Conservation (phyloP, 176 grass and related monocot species). For the Lolium multiflorum region DNA sequence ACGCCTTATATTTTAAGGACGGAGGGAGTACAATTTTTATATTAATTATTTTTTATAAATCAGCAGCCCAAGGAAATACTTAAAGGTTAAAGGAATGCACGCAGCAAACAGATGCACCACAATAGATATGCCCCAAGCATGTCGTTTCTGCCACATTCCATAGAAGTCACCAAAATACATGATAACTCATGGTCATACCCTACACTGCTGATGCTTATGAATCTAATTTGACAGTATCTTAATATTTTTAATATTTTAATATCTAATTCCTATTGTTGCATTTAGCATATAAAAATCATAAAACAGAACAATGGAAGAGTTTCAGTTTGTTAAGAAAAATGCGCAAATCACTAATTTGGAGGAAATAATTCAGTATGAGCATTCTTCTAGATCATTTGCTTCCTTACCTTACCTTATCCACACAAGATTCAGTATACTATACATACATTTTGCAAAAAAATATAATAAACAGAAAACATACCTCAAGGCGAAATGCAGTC, state of each 20-base stretch:
- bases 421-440: not conserved
- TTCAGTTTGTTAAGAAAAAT: not conserved
- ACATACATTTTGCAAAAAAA: not conserved
- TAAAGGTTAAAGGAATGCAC: not conserved
- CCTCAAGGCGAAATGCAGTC: slow-evolving; percentile 91
- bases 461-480: slow-evolving; percentile 33
- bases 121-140: not conserved
- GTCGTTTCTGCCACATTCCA: not conserved
- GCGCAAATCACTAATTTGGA: not conserved
- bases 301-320: not conserved
- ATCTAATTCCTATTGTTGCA: not conserved
- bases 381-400: not conserved
- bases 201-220: not conserved
- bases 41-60: not conserved
- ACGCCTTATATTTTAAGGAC: too few species aligned
- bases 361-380: not conserved
- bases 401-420: not conserved
- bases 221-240: not conserved
- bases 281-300: not conserved
- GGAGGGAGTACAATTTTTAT: not conserved
- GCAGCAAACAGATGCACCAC: not conserved
- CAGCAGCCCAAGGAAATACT: not conserved
- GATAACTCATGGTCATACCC: not conserved
- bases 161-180: slow-evolving; percentile 4
- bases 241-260: not conserved